phyloP scores from a whole-genome alignment of 345 rosid genomes.

The Mangifera indica region DNA sequence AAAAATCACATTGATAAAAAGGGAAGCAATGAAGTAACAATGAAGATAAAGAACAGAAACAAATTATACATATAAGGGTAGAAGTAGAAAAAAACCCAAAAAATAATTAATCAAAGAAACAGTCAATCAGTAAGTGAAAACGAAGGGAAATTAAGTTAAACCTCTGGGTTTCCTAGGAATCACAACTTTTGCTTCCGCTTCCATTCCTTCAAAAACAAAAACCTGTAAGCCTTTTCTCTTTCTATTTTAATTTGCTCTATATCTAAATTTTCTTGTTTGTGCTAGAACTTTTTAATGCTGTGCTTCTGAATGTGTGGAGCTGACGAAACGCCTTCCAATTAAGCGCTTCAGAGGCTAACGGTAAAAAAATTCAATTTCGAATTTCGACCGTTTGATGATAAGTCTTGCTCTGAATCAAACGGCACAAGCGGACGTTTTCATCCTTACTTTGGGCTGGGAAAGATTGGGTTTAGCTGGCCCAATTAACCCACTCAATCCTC shows the following conservation, averaged over 20 bases:
- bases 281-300: no score
- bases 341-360: neutral
- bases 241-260: neutral
- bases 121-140: neutral
- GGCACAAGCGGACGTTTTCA: no score
- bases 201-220: neutral
- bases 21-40: neutral
- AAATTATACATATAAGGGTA: no score
- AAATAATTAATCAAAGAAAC: no score
- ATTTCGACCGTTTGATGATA: conserved; percentile 17
- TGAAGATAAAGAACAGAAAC: neutral
- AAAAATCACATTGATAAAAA: neutral
- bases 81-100: no score
- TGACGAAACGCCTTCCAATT: neutral
- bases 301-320: no score
- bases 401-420: no score
- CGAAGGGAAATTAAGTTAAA: neutral
- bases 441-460: no score
- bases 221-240: neutral
- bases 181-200: neutral
- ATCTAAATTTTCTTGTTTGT: neutral
- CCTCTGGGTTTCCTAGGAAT: conserved; percentile 13
- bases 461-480: no score
- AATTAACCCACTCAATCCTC: no score
- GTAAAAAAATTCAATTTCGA: conserved; percentile 17